phyloP scores from a whole-genome alignment of 2,329 filamentous ascomycete species.

The Hypoxylon sp. region DNA sequence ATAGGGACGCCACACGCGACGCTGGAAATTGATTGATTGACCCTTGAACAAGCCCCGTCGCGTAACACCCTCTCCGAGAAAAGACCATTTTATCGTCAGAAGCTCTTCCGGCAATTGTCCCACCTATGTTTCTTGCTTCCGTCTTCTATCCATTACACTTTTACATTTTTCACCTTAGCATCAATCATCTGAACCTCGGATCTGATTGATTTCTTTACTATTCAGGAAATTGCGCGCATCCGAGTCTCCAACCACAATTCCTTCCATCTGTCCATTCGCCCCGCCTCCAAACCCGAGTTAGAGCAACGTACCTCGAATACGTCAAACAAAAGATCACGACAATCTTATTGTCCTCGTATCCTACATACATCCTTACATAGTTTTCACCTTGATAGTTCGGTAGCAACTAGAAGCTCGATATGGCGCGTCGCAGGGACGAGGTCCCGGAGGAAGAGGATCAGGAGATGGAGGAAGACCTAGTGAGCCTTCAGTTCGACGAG shows the following conservation, averaged over 20 bases:
- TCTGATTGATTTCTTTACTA: constrained; percentile 23
- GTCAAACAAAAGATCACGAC: too few relatives aligned
- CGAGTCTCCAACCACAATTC: constrained; percentile 6
- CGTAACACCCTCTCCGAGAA: constrained; percentile 33
- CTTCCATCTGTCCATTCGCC: constrained; percentile 13
- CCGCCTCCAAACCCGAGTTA: constrained; percentile 16
- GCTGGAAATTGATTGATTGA: constrained; percentile 35
- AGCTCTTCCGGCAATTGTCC: constrained; percentile 27
- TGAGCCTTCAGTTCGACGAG: constrained; percentile 79
- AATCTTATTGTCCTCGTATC: too few relatives aligned
- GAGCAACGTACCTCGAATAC: constrained; percentile 14
- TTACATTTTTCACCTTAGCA: not conserved
- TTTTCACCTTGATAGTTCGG: not conserved
- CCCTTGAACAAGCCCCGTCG: constrained; percentile 23
- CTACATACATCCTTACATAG: not conserved
- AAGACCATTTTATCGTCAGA: constrained; percentile 32
- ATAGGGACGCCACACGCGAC: constrained; percentile 26
- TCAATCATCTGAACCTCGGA: not conserved
- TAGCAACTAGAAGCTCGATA: constrained; percentile 24
- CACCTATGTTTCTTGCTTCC: constrained; percentile 23
- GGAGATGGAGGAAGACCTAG: constrained; percentile 51
- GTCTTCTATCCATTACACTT: constrained; percentile 3
- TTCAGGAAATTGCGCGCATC: constrained; percentile 24
- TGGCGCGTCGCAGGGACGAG: constrained; percentile 53
- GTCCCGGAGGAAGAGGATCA: constrained; percentile 51